These are phyloP conservation scores for Aegle marmelos DNA, from an alignment of 345 rosid species.

Conservation along the genomic window DNA sequence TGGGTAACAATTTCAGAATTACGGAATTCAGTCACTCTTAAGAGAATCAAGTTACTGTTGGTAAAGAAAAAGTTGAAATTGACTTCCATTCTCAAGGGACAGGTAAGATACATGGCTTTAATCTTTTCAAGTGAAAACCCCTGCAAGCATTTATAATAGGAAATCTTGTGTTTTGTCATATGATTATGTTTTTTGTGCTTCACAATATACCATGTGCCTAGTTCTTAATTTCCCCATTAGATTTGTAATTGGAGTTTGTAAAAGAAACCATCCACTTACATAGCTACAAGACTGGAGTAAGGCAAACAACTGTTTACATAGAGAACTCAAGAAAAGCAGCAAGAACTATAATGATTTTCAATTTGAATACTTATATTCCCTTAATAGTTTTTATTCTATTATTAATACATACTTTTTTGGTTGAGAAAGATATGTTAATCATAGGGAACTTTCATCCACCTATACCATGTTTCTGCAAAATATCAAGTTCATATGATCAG, in stretches of 20 bases:
- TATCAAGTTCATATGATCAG: background rate
- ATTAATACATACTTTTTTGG: background rate
- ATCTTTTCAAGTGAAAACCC: constrained; percentile 1
- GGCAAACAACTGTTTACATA: background rate
- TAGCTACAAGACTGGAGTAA: background rate
- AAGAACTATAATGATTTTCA: background rate
- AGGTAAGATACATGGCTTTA: constrained; percentile 52
- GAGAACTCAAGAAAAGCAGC: background rate
- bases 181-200: constrained; percentile 3
- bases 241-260: background rate
- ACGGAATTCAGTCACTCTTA: constrained; percentile 72
- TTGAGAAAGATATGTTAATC: background rate
- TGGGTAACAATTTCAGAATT: constrained; percentile 79
- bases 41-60: constrained; percentile 69
- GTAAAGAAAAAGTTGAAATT: constrained; percentile 75
- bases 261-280: background rate
- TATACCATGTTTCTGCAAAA: background rate
- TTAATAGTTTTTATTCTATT: background rate
- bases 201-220: background rate
- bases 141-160: background rate
- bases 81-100: constrained; percentile 77
- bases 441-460: background rate
- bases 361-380: background rate
- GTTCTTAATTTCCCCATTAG: background rate
- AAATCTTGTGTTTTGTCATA: background rate